phyloP scores from a whole-genome alignment of 2,329 filamentous ascomycete species.

The Trichoderma sp. region DNA sequence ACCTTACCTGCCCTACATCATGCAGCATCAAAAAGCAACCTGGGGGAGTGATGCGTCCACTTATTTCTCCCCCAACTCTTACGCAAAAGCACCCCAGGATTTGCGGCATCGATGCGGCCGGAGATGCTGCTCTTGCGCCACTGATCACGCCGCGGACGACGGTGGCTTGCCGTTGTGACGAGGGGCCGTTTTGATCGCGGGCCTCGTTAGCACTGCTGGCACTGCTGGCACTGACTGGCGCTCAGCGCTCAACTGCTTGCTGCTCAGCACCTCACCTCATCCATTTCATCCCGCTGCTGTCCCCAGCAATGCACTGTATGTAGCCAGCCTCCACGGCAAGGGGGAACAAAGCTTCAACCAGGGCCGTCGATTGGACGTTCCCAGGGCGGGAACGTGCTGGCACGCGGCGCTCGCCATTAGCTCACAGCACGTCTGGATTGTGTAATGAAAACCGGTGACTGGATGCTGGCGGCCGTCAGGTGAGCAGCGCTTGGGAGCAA shows the following conservation, averaged over 20 bases:
- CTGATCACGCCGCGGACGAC: not conserved
- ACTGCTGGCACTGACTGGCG: too few relatives aligned
- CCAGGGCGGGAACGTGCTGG: constrained; percentile 27
- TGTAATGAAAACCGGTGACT: constrained; percentile 53
- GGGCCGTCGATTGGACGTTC: constrained; percentile 21
- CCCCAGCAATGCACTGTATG: too few relatives aligned
- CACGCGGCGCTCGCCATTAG: constrained; percentile 35
- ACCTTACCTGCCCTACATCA: too few relatives aligned
- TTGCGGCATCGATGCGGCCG: constrained; percentile 17
- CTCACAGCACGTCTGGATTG: constrained; percentile 45
- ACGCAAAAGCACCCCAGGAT: constrained; percentile 13
- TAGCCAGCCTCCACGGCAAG: not conserved
- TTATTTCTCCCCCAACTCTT: too few relatives aligned
- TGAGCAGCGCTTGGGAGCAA: constrained; percentile 28
- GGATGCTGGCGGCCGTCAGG: constrained; percentile 35
- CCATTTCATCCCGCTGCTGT: too few relatives aligned
- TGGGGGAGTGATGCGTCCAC: too few relatives aligned
- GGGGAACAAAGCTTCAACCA: not conserved
- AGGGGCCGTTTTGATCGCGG: constrained; percentile 6
- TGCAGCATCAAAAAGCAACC: too few relatives aligned
- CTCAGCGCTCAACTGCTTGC: too few relatives aligned
- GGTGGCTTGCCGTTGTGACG: not conserved
- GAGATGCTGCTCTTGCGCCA: constrained; percentile 23
- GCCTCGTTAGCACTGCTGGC: not conserved
- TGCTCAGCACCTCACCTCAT: too few relatives aligned